Base-by-base conservation (phyloP, 129 eudicot species). In the Pseudognaphalium luteoalbum region DNA sequence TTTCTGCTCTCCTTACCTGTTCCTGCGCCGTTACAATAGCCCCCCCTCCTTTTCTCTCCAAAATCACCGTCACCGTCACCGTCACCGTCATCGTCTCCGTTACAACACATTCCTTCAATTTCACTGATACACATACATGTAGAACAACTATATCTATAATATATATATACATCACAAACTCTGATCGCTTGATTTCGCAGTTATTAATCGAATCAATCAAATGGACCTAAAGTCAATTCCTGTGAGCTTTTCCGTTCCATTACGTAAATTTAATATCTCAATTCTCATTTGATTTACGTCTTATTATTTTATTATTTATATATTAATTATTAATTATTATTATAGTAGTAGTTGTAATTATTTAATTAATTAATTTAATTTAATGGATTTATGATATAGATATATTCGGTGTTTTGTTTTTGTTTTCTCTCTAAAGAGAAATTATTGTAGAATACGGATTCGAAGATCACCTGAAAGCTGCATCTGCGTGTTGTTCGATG, bases 11-110 rank as follows among this genome's bases (percentile, higher is more conserved):
- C 79, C 17, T 68, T 67, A 21, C 81, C 78, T n/a, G 63, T 78
- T 81, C 72, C 62, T 63, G 74, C 83, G 87, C 80, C 87, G 87
- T 79, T 77, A 87, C 82, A 58, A 69, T 68, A 74, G 54, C 25
- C 59, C 50, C 73, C 80, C 73, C 80, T 78, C 21, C 59, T 78
- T 83, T 78, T 86, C 47, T 41, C 47, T 41, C 47, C 47, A 35
- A 35, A 35, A 35, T 76, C 52, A 4, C 28, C 81, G 60, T 57
- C 62, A 19, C 1, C 72, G 2, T n/a, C n/a, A 2, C 10, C 62
- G 10, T 15, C 60, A 19, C 1, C 72, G 2, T 58, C 51, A 20
- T 10, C 76, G 21, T 6, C 75, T 6, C 60, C 76, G 10, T 61
- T 28, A 4, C 80, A 5, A 67, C 74, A 7, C 10, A 63, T 0